These are phyloP conservation scores for Phaeoacremonium minimum DNA, from an alignment of 2,329 filamentous ascomycete genomes.

Conservation along the genomic window DNA sequence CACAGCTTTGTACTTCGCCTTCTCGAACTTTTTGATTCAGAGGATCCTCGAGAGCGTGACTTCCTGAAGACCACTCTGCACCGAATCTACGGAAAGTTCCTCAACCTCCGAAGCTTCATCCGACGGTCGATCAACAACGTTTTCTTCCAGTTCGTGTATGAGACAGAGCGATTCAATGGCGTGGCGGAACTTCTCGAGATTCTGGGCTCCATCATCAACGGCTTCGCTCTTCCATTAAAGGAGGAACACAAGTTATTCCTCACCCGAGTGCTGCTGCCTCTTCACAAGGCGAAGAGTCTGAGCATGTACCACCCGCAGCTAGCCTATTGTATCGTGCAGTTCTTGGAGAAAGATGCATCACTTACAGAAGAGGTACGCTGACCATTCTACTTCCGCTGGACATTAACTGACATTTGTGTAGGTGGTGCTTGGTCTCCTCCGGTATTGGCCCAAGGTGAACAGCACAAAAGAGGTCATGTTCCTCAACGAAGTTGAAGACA, in stretches of 20 bases:
- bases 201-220: slow-evolving; percentile 97
- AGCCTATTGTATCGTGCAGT: slow-evolving; percentile 98
- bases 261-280: slow-evolving; percentile 83
- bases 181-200: slow-evolving; percentile 97
- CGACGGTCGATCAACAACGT: slow-evolving; percentile 99
- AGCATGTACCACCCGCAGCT: slow-evolving; percentile 99
- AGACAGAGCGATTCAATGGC: slow-evolving; percentile 97
- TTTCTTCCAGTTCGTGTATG: slow-evolving; percentile 99
- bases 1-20: slow-evolving; percentile 95
- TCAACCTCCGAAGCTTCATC: slow-evolving; percentile 96
- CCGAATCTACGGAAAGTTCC: slow-evolving; percentile 97
- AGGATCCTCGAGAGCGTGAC: slow-evolving; percentile 93
- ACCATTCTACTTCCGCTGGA: background rate
- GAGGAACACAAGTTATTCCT: slow-evolving; percentile 99
- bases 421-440: slow-evolving; percentile 89
- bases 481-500: slow-evolving; percentile 97
- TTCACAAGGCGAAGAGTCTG: slow-evolving; percentile 97
- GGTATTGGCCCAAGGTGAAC: slow-evolving; percentile 99
- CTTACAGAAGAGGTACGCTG: slow-evolving; percentile 82
- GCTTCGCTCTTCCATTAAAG: slow-evolving; percentile 92
- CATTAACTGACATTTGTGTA: slow-evolving; percentile 27
- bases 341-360: slow-evolving; percentile 94
- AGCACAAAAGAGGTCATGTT: slow-evolving; percentile 99
- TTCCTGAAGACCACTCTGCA: slow-evolving; percentile 98
- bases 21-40: slow-evolving; percentile 96